Percentiles rank a stretch among this genome's conserved stretches.
These are phyloP conservation scores for Pseudogymnoascus sp. DNA, from an alignment of 2,329 filamentous ascomycete genomes.

Conservation along the genomic window DNA sequence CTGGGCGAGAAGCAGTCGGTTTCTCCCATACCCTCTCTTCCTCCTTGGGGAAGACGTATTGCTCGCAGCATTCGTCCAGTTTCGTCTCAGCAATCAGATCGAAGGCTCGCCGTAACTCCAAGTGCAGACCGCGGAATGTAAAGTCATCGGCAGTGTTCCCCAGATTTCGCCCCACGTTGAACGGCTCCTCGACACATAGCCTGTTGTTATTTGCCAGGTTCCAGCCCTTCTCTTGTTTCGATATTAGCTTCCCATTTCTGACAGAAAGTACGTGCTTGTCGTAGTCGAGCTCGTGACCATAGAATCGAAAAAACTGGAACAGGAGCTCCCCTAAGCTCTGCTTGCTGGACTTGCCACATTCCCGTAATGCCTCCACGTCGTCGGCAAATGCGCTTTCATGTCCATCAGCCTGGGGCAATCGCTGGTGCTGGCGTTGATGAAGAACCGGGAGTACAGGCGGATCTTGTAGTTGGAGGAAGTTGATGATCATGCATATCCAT, in stretches of 20 bases:
- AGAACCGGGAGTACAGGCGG: conserved; percentile 79
- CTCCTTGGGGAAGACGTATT: conserved; percentile 80
- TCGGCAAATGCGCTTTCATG: conserved; percentile 75
- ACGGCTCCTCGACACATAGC: conserved; percentile 92
- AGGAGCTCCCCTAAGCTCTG: conserved; percentile 78
- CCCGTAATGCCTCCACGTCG: conserved; percentile 64
- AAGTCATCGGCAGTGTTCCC: conserved; percentile 96
- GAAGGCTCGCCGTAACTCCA: conserved; percentile 84
- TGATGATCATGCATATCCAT: conserved; percentile 98
- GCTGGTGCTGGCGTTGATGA: conserved; percentile 62
- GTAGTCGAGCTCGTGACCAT: conserved; percentile 88
- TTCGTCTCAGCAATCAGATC: conserved; percentile 70
- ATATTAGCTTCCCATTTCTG: conserved; percentile 66
- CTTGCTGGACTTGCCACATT: conserved; percentile 70
- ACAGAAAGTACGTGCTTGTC: conserved; percentile 78
- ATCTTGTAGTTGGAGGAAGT: conserved; percentile 81
- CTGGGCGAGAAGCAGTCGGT: conserved; percentile 44
- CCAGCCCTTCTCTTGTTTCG: conserved; percentile 85
- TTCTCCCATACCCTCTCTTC: conserved; percentile 53
- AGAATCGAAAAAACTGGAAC: conserved; percentile 92
- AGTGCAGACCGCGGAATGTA: conserved; percentile 82
- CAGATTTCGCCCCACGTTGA: conserved; percentile 80
- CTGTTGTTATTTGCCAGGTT: conserved; percentile 69
- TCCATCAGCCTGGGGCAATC: conserved; percentile 53
- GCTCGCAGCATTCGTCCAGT: conserved; percentile 74